A percentile compares a stretch with the other conserved stretches of the same genome.
Evolutionary conservation across 208 protist genomes (phyloP).

Genomic region (Giardia duodenalis): DNA sequence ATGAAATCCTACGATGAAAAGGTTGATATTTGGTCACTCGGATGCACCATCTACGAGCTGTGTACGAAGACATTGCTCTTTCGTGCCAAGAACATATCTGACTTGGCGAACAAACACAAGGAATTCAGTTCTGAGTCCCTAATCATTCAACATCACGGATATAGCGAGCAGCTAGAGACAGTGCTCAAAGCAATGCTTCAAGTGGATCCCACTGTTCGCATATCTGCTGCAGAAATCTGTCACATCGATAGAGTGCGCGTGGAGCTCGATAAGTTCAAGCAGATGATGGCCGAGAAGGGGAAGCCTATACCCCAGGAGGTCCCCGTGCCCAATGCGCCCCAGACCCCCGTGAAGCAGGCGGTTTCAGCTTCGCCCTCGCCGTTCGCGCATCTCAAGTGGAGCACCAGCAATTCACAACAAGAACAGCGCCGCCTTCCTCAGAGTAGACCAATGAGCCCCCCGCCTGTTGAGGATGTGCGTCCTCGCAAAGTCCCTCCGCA

Average conservation of each 20-base stretch:
- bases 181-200: background rate
- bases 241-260: background rate
- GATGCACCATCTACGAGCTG: constrained; percentile 52
- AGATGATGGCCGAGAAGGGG: too few species aligned
- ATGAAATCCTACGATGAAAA: constrained; percentile 44
- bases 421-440: background rate
- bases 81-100: background rate
- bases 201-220: background rate
- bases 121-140: background rate
- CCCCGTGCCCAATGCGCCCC: too few species aligned
- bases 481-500: background rate
- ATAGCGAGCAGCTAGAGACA: background rate
- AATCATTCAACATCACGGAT: background rate
- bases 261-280: too few species aligned
- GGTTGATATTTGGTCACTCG: constrained; percentile 52
- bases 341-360: background rate
- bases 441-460: background rate
- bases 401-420: background rate
- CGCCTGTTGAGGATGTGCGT: too few species aligned
- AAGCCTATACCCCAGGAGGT: too few species aligned
- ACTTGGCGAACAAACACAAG: background rate
- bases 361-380: background rate
- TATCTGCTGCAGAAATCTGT: background rate
- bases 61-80: constrained; percentile 42
- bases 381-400: background rate